Conservation (phyloP, 2,329 filamentous ascomycete species). For the Macroventuria anomochaeta region DNA sequence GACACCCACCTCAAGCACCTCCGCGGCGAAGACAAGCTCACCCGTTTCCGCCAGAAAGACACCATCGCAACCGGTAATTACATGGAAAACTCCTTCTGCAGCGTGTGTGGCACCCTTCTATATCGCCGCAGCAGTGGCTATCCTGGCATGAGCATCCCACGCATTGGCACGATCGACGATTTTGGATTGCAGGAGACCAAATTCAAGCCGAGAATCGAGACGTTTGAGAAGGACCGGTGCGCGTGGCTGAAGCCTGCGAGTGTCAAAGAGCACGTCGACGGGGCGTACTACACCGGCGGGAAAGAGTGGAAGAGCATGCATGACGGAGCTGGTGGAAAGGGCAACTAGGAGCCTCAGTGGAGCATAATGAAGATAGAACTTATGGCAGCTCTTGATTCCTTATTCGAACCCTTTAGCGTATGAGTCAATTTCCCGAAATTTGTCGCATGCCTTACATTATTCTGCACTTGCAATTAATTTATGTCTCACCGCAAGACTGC, state of each 20-base stretch:
- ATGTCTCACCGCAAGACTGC: too few relatives aligned
- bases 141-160: conserved; percentile 56
- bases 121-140: conserved; percentile 58
- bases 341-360: not conserved
- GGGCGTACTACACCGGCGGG: conserved; percentile 19
- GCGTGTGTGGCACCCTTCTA: conserved; percentile 66
- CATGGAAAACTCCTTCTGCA: conserved; percentile 70
- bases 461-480: too few relatives aligned
- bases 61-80: conserved; percentile 45
- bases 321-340: conserved; percentile 17
- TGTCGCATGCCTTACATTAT: too few relatives aligned
- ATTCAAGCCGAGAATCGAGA: conserved; percentile 61
- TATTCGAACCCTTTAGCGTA: too few relatives aligned
- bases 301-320: conserved; percentile 21
- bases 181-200: conserved; percentile 63
- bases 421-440: too few relatives aligned
- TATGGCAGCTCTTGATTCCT: too few relatives aligned
- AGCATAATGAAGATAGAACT: too few relatives aligned
- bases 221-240: conserved; percentile 60
- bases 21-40: conserved; percentile 60
- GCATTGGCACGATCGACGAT: conserved; percentile 69
- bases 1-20: conserved; percentile 57
- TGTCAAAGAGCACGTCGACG: conserved; percentile 18
- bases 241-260: conserved; percentile 50
- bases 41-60: conserved; percentile 50